A percentile compares a stretch with the other conserved stretches of the same genome.
Evolutionary conservation across 495 filamentous ascomycete genomes (phyloP).

Genomic region (Podospora pseudopauciseta): DNA sequence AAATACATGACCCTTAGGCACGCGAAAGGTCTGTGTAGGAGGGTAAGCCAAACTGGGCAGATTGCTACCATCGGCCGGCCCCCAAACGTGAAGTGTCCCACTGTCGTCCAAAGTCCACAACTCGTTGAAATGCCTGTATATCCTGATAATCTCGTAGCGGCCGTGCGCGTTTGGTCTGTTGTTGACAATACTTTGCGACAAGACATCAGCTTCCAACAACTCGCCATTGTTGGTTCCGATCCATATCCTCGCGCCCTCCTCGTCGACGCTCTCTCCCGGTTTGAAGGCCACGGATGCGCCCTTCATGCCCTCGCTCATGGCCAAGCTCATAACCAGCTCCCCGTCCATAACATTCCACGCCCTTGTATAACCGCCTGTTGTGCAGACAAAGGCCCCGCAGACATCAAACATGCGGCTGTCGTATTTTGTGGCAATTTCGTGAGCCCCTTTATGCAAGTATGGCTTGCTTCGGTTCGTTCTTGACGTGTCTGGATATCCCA

Average conservation of each 20-base stretch:
- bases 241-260: constrained; percentile 85
- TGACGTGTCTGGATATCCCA: constrained; percentile 74
- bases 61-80: constrained; percentile 64
- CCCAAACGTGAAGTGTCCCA: constrained; percentile 85
- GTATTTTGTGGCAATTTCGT: constrained; percentile 76
- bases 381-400: constrained; percentile 83
- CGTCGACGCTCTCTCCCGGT: constrained; percentile 64
- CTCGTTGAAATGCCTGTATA: constrained; percentile 78
- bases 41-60: constrained; percentile 66
- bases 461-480: constrained; percentile 82
- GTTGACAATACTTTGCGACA: constrained; percentile 59
- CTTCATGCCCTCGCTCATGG: constrained; percentile 74
- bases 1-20: constrained; percentile 79
- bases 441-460: constrained; percentile 60
- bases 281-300: constrained; percentile 81
- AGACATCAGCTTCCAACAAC: constrained; percentile 80
- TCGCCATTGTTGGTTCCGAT: constrained; percentile 85
- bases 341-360: constrained; percentile 84
- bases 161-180: constrained; percentile 69
- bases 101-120: constrained; percentile 94
- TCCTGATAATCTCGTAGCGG: constrained; percentile 79
- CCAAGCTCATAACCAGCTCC: constrained; percentile 71
- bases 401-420: constrained; percentile 83
- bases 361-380: constrained; percentile 75
- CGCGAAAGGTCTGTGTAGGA: constrained; percentile 59